phyloP scores from a whole-genome alignment of 192 early-diverging fungal genomes.

The Oehlia diaphana region DNA sequence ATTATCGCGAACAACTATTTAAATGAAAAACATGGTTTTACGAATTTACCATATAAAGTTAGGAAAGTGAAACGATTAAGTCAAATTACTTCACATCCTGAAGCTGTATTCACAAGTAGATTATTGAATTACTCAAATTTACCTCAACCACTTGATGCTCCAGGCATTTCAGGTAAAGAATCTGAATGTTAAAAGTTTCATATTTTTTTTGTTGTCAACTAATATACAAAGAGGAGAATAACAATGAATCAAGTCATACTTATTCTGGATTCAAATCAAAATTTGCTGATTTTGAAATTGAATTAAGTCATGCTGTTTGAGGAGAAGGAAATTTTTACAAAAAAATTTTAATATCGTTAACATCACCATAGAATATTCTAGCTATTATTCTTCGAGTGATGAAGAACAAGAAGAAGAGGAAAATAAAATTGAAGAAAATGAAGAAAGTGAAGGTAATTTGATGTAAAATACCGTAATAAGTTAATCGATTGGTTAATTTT shows the following conservation, averaged over 20 bases:
- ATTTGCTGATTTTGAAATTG: too few species aligned
- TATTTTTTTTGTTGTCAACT: not conserved
- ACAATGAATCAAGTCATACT: too few species aligned
- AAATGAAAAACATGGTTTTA: not conserved
- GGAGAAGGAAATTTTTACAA: not conserved
- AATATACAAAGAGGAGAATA: too few species aligned
- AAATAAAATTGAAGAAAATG: not conserved
- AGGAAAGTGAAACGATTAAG: not conserved
- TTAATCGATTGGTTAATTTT: not conserved
- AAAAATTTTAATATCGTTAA: not conserved
- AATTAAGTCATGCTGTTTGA: too few species aligned
- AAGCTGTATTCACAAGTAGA: not conserved
- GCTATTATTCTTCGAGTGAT: not conserved
- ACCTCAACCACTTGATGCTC: not conserved
- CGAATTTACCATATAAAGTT: not conserved
- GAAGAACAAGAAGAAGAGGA: not conserved
- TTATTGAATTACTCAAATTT: slow-evolving; percentile 12
- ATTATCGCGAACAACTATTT: not conserved
- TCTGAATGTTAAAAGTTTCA: too few species aligned
- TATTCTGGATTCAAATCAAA: too few species aligned
- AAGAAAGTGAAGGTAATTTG: not conserved
- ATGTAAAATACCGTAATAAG: not conserved
- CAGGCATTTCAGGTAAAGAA: not conserved
- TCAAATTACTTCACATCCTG: not conserved
- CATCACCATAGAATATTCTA: not conserved